A percentile compares a stretch with the other conserved stretches of the same genome.
Conservation (phyloP, 805 yeast species). For the Zygotorulaspora chibaensis region DNA sequence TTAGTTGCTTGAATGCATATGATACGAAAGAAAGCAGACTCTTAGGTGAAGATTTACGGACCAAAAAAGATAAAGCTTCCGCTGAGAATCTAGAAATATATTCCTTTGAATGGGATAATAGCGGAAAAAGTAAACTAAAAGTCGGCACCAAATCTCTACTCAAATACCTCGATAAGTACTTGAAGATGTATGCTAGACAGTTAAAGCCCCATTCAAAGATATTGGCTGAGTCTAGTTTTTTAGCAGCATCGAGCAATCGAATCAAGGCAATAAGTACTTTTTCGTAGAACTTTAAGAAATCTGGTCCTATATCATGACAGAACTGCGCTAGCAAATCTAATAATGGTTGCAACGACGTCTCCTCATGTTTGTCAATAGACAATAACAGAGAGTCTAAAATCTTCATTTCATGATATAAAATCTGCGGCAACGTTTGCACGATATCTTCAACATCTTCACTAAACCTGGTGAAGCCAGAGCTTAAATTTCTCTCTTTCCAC, state of each 20-base stretch:
- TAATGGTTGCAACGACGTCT: slow-evolving; percentile 71
- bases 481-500: slow-evolving; percentile 83
- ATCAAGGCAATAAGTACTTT: slow-evolving; percentile 49
- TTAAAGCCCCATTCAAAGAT: slow-evolving; percentile 81
- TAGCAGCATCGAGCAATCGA: slow-evolving; percentile 40
- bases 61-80: slow-evolving; percentile 80
- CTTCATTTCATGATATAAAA: slow-evolving; percentile 61
- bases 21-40: slow-evolving; percentile 46
- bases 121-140: slow-evolving; percentile 57
- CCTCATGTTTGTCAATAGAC: slow-evolving; percentile 54
- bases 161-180: slow-evolving; percentile 67
- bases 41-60: slow-evolving; percentile 58
- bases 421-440: slow-evolving; percentile 72
- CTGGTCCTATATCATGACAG: slow-evolving; percentile 89
- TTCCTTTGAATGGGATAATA: slow-evolving; percentile 55
- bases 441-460: slow-evolving; percentile 49
- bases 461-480: slow-evolving; percentile 65
- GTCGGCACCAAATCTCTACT: slow-evolving; percentile 65
- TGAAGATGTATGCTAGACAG: slow-evolving; percentile 81
- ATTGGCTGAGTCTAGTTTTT: slow-evolving; percentile 50
- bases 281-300: slow-evolving; percentile 69
- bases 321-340: slow-evolving; percentile 79
- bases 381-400: slow-evolving; percentile 52
- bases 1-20: slow-evolving; percentile 38
- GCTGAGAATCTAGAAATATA: slow-evolving; percentile 79